Evolutionary conservation across 257 asterid species (phyloP), one percentile per base, ranked within the genome.

Genomic region (Petrea volubilis): DNA sequence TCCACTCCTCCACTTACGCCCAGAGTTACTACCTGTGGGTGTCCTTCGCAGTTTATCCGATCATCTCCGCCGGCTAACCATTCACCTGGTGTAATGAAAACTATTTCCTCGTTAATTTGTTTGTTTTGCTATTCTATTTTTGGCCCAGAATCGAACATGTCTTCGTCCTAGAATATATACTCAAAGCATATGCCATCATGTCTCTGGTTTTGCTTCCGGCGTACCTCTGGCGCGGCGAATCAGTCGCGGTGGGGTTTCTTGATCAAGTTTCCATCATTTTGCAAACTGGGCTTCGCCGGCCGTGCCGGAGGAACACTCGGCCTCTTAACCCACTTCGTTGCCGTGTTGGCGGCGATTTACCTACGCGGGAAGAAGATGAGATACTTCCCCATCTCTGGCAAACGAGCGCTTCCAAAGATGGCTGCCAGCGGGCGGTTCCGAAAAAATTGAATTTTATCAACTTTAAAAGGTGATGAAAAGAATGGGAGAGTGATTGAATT

Each of bases 371-470:
- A 44, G n/a, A 52, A 11, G 20, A 6, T n/a, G 2, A 50, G 41
- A 1, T 2, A 24, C 14, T 40, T 50, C 62, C 72, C 62, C 3
- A 1, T 56, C 20, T 40, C 66, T 2, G 67, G 67, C n/a, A 65
- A n/a, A 68, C 52, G 64, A 55, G 55, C 53, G 73, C 33, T 36
- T 53, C 40, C 53, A 5, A 14, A 23, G 23, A 68, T 55, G 53
- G 73, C 53, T 68, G 25, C 65, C 49, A 1, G n/a, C n/a, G n/a
- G n/a, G n/a, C n/a, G n/a, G n/a, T n/a, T n/a, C n/a, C n/a, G n/a
- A 55, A 68, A 2, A n/a, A 36, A 24, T 36, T 4, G 25, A 44
- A 24, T 36, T 15, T 4, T 36, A 4, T 21, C 28, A 10, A 11
- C 10, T n/a, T n/a, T 10, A 1, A 28, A 33, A 58, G 25, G 34